Conservation (phyloP, 2,329 filamentous ascomycete species). For the Lachnellula cervina region DNA sequence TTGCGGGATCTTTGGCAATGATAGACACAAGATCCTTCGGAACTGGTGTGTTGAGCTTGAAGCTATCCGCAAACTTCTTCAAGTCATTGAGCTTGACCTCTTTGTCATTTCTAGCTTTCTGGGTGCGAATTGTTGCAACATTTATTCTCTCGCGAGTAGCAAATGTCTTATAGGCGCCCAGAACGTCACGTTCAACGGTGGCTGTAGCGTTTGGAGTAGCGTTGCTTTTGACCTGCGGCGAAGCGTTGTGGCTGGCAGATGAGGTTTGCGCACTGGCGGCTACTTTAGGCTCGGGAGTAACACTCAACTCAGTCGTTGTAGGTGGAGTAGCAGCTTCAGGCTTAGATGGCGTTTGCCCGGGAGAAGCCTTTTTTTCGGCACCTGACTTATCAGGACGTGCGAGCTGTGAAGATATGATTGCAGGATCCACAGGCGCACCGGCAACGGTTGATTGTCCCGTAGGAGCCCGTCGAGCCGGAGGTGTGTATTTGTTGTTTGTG, state of each 20-base stretch:
- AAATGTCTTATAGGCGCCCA: conserved; percentile 61
- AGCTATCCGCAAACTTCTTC: conserved; percentile 89
- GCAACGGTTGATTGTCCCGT: conserved; percentile 67
- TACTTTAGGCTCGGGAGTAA: conserved; percentile 25
- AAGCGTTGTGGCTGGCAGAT: conserved; percentile 32
- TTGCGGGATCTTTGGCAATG: conserved; percentile 91
- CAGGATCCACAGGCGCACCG: conserved; percentile 76
- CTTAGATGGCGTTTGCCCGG: conserved; percentile 20
- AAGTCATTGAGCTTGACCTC: conserved; percentile 90
- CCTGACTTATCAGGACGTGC: conserved; percentile 40
- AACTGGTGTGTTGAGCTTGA: conserved; percentile 91
- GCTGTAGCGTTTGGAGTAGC: conserved; percentile 49
- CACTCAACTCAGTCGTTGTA: conserved; percentile 25
- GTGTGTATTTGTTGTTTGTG: conserved; percentile 71
- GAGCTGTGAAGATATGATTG: conserved; percentile 85
- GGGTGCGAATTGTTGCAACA: conserved; percentile 51
- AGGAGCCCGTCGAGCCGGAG: conserved; percentile 79
- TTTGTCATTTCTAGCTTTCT: conserved; percentile 68
- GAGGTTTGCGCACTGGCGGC: conserved; percentile 23
- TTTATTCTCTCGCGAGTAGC: conserved; percentile 51
- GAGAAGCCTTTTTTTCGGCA: conserved; percentile 27
- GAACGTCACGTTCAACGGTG: conserved; percentile 58
- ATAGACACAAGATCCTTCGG: conserved; percentile 90
- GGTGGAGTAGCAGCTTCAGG: conserved; percentile 27
- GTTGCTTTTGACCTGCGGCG: conserved; percentile 28